Conservation (phyloP, 768 basidiomycete species). For the Neoboletus subvelutipes region DNA sequence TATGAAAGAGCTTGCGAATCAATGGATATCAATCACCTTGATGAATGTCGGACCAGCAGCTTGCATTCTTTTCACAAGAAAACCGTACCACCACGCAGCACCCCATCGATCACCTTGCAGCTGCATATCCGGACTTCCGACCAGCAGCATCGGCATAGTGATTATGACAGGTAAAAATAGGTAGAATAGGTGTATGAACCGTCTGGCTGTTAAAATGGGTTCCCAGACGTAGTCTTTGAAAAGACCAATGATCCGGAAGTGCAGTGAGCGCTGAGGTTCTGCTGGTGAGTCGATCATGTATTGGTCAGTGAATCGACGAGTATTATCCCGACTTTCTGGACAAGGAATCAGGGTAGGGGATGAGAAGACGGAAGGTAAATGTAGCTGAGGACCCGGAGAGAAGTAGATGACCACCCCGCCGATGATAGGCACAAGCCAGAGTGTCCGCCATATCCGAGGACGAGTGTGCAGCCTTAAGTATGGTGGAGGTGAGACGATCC, state of each 20-base stretch:
- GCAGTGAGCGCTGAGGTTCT: conserved; percentile 53
- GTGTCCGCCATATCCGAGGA: conserved; percentile 27
- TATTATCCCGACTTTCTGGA: conserved; percentile 12
- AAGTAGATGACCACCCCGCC: conserved; percentile 55
- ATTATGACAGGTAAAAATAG: conserved; percentile 89
- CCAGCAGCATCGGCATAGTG: conserved; percentile 78
- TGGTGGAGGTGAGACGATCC: conserved; percentile 12
- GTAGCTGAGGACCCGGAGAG: conserved; percentile 41
- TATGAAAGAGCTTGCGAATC: conserved; percentile 8
- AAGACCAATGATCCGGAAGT: conserved; percentile 43
- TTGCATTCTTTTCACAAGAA: conserved; percentile 88
- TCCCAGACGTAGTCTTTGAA: conserved; percentile 71
- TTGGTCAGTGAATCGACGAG: conserved; percentile 23
- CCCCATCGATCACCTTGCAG: conserved; percentile 84
- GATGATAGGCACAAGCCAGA: conserved; percentile 57
- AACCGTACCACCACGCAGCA: conserved; percentile 96
- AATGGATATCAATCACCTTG: conserved; percentile 58
- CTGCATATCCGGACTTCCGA: conserved; percentile 53
- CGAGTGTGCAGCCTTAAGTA: conserved; percentile 26
- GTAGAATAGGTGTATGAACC: conserved; percentile 80
- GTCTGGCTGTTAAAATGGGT: conserved; percentile 75
- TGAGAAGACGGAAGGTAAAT: conserved; percentile 49
- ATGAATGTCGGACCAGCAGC: conserved; percentile 95
- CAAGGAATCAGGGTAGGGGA: conserved; percentile 51
- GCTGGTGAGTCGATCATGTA: conserved; percentile 64